Base-by-base conservation (phyloP, 208 protist genomes). In the Leishmania mexicana region DNA sequence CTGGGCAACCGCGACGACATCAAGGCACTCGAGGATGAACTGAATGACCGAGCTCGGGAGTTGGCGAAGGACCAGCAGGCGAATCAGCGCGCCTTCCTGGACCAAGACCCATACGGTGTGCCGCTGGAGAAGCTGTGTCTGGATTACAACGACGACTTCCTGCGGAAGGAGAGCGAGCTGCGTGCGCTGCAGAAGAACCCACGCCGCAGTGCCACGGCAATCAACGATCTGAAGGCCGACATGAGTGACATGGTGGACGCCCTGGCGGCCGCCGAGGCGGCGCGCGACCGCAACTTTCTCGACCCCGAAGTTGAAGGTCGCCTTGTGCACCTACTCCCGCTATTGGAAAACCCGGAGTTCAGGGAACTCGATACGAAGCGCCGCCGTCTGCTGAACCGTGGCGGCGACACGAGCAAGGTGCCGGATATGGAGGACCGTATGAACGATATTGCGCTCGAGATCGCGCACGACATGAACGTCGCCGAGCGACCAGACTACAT, bases 391-490 rank as follows among this genome's bases (percentile, higher is more conserved):
- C 86, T 89, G 53, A 81, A 83, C 76, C 71, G 70, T 62, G 79
- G 78, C 15, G 85, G 80, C 51, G 81, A 91, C 60, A 58, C 73
- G 17, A 78, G 90, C 68, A 86, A 87, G 75, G 80, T 95, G 15
- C 64, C 79, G 40, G 86, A 87, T 54, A 85, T 93, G 84, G 90
- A 96, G 87, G 85, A 94, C 49, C 80, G 83, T 60, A 89, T 96
- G 89, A 92, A 94, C 78, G 90, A 93, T 79, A 85, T 92, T 53
- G 87, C 88, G 3, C 87, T 92, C 71, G 88, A 91, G 54, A 85
- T 96, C 17, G 93, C 93, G 35, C 89, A 92, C 62, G 72, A 88
- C 74, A 76, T 95, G 72, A 95, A 94, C 83, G 88, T 89, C 65
- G 85, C 84, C 13, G 90, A 96, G 71, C 90, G 93, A 38, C 90